phyloP scores from a whole-genome alignment of 1,139 yeast genomes.

The Debaryomycetaceae sp. region DNA sequence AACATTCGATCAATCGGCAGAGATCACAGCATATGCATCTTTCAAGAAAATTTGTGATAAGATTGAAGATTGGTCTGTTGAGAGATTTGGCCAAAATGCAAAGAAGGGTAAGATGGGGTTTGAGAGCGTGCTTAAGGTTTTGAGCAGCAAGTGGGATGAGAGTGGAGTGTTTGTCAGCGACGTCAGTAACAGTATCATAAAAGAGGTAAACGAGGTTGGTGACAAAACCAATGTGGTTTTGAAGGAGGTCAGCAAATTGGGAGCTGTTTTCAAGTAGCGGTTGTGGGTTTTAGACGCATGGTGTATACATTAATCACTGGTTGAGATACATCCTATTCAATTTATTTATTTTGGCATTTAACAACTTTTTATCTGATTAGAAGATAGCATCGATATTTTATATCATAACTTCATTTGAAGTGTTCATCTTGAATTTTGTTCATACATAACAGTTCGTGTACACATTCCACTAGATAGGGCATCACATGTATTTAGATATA shows the following conservation, averaged over 20 bases:
- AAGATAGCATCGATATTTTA: too few species aligned
- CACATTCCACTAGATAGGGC: too few species aligned
- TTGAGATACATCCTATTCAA: too few species aligned
- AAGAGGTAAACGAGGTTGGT: constrained; percentile 23
- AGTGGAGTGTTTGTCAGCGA: constrained; percentile 41
- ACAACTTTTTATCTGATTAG: too few species aligned
- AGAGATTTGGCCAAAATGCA: constrained; percentile 87
- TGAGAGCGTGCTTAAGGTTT: constrained; percentile 65
- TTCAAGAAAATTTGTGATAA: constrained; percentile 69
- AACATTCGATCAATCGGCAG: constrained; percentile 75
- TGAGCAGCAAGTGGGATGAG: constrained; percentile 51
- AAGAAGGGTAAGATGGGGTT: constrained; percentile 77
- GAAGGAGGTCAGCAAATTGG: constrained; percentile 38
- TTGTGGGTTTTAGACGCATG: not conserved
- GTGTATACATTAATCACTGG: too few species aligned
- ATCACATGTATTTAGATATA: too few species aligned
- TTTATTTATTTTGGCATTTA: too few species aligned
- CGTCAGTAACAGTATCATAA: constrained; percentile 23
- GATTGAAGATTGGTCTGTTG: constrained; percentile 89
- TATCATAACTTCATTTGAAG: too few species aligned
- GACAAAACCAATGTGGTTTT: constrained; percentile 36
- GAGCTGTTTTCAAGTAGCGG: constrained; percentile 18
- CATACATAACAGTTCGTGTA: not conserved
- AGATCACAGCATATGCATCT: constrained; percentile 80
- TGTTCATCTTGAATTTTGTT: too few species aligned